These are phyloP conservation scores for Suillus fuscotomentosus DNA, from an alignment of 768 basidiomycete genomes.

Conservation along the genomic window DNA sequence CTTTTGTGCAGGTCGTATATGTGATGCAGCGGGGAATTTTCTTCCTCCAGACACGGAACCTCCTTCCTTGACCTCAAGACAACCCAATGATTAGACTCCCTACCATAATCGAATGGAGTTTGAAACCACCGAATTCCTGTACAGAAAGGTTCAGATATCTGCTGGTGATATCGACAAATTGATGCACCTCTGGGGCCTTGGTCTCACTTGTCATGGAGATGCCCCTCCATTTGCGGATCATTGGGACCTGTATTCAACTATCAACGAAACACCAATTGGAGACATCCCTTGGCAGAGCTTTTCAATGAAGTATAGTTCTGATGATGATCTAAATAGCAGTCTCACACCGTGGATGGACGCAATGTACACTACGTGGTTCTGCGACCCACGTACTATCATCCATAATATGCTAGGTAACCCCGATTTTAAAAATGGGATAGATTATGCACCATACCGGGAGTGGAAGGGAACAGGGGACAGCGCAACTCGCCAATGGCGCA, in stretches of 20 bases:
- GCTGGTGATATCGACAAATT: not conserved
- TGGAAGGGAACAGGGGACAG: not conserved
- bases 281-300: slow-evolving; percentile 32
- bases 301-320: not conserved
- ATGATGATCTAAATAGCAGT: slow-evolving; percentile 9
- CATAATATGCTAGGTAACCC: slow-evolving; percentile 21
- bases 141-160: not conserved
- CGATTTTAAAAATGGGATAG: slow-evolving; percentile 19
- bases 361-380: slow-evolving; percentile 27
- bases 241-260: slow-evolving; percentile 29
- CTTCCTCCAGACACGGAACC: not conserved
- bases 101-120: not conserved
- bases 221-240: slow-evolving; percentile 31
- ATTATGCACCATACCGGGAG: slow-evolving; percentile 16
- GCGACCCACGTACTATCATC: slow-evolving; percentile 15
- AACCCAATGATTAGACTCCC: not conserved
- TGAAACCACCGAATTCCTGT: not conserved
- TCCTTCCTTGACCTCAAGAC: not conserved
- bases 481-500: not conserved
- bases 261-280: slow-evolving; percentile 34
- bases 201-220: not conserved
- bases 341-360: slow-evolving; percentile 26
- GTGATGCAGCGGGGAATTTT: not conserved
- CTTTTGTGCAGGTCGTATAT: not conserved
- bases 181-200: not conserved